phyloP scores from a whole-genome alignment of 2,329 filamentous ascomycete species.

The Xylaria sp. region DNA sequence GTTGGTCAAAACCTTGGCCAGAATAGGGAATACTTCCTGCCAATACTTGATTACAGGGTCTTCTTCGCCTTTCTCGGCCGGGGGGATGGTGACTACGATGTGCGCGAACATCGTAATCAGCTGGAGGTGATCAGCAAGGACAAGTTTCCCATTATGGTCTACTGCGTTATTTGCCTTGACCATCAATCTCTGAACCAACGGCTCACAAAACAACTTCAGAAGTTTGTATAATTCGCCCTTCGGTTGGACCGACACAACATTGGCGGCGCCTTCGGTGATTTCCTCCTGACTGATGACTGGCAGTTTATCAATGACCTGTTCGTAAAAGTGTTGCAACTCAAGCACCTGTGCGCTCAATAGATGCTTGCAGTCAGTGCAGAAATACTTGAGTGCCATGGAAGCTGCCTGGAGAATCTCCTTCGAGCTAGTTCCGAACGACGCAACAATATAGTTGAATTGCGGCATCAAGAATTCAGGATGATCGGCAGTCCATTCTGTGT shows the following conservation, averaged over 20 bases:
- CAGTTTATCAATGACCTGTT: conserved; percentile 86
- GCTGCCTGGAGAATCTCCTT: conserved; percentile 92
- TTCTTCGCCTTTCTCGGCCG: conserved; percentile 74
- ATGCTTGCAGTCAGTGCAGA: conserved; percentile 93
- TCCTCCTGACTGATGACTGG: conserved; percentile 92
- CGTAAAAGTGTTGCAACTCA: conserved; percentile 92
- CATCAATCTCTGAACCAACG: conserved; percentile 86
- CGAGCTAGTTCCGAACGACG: conserved; percentile 87
- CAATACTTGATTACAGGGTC: conserved; percentile 97
- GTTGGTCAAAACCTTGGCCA: conserved; percentile 86
- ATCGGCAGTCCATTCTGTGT: conserved; percentile 96
- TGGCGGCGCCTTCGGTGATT: conserved; percentile 93
- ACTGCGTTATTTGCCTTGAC: conserved; percentile 84
- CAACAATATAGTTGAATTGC: conserved; percentile 95
- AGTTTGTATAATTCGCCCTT: conserved; percentile 81
- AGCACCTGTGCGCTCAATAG: conserved; percentile 83
- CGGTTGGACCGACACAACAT: conserved; percentile 88
- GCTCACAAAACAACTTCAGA: conserved; percentile 92
- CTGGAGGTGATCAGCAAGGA: conserved; percentile 91
- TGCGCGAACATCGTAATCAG: conserved; percentile 92
- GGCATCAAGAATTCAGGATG: conserved; percentile 92
- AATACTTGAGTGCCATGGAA: conserved; percentile 94
- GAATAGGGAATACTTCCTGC: conserved; percentile 88
- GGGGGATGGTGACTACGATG: conserved; percentile 72
- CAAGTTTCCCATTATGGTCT: conserved; percentile 83